Evolutionary conservation across 345 rosid genomes (phyloP).

Genomic region (Jatropha curcas): DNA sequence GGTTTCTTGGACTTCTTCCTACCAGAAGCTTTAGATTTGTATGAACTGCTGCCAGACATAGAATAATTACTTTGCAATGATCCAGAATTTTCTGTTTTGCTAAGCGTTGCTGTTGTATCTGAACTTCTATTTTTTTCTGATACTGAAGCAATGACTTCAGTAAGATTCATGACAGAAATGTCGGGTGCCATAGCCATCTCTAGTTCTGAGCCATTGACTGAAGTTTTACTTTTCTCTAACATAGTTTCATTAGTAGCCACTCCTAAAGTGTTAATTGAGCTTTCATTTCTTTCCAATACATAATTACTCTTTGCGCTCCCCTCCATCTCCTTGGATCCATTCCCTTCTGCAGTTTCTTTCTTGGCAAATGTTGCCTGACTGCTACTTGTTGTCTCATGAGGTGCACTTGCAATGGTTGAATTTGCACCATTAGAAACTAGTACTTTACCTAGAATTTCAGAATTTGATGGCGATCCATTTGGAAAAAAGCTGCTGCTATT

Average conservation of each 20-base stretch:
- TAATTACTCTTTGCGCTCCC: background rate
- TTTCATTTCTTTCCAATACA: slow-evolving; percentile 11
- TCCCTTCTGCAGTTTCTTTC: background rate
- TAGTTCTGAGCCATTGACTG: slow-evolving; percentile 19
- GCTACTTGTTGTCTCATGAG: slow-evolving; percentile 23
- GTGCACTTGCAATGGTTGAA: slow-evolving; percentile 17
- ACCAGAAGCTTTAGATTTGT: background rate
- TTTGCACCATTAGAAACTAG: slow-evolving; percentile 24
- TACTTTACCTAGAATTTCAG: slow-evolving; percentile 17
- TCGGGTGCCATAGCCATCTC: slow-evolving; percentile 7
- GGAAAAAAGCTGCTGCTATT: slow-evolving; percentile 18
- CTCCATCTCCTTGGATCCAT: background rate
- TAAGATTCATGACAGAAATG: background rate
- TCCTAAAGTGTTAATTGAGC: slow-evolving; percentile 20
- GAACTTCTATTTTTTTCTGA: slow-evolving; percentile 19
- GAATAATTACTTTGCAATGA: slow-evolving; percentile 2
- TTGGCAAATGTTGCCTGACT: slow-evolving; percentile 16
- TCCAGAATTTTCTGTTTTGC: background rate
- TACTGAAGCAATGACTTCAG: slow-evolving; percentile 17
- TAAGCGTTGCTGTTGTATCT: slow-evolving; percentile 14
- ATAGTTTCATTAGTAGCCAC: background rate
- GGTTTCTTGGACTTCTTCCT: slow-evolving; percentile 30
- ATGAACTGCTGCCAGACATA: slow-evolving; percentile 1
- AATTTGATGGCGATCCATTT: background rate
- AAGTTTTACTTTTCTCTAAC: background rate